Evolutionary conservation across 2,329 filamentous ascomycete genomes (phyloP), one percentile per base, ranked within the genome.

Genomic region (Beauveria sp.): DNA sequence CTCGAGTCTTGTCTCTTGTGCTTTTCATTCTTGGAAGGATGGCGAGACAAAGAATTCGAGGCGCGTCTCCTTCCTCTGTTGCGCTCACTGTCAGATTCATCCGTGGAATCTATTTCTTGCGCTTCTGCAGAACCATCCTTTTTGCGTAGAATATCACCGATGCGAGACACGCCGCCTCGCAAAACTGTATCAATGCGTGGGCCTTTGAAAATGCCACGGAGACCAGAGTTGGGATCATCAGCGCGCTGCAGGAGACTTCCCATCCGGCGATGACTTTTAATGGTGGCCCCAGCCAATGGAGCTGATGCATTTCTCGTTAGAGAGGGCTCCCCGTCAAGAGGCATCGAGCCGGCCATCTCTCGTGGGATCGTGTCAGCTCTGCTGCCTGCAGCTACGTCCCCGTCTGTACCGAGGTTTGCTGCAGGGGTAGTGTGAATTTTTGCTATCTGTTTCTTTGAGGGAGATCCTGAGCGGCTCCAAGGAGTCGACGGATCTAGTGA

Each of bases 151-250:
- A 86, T 74, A 56, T 85, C 83, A 34, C 81, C 79, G 16, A 86
- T 71, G 66, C 80, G 84, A 28, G 81, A 83, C 6, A 85, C 81
- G 26, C 83, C 75, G 7, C 78, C 83, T 28, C 82, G 80, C 50
- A 96, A 83, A 34, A 91, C 81, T 34, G 85, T 89, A 63, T 91
- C 89, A 64, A 93, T 86, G 60, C 89, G 81, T 55, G 86, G 84
- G 3, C 86, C 87, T 74, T 91, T 93, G 74, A 96, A 88, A 53
- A 96, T 87, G 7, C 88, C 86, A 47, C 87, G 84, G 18, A 75
- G 55, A 16, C 74, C 70, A 47, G 69, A 61, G 18, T 57, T 62
- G 45, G 67, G 67, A 14, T 76, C 73, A 18, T 75, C 73, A 1
- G 64, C 42, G 26, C 70, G 77, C 20, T 75, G 71, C 24, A 75